Evolutionary conservation across 2,329 filamentous ascomycete genomes (phyloP), one percentile per base, ranked within the genome.

Genomic region (Colletotrichum spaethianum): DNA sequence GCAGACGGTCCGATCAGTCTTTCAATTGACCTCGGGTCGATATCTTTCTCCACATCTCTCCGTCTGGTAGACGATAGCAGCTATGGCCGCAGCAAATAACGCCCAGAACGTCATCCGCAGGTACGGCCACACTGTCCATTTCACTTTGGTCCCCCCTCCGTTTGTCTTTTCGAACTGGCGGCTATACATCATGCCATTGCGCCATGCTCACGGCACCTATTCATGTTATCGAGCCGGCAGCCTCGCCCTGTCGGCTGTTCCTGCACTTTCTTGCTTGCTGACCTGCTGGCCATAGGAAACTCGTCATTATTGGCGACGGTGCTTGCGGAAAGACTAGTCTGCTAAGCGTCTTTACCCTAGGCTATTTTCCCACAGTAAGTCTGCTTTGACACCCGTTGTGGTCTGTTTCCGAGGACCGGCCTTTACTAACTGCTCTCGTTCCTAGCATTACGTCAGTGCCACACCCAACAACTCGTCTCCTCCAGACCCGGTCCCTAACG

Each of bases 251-350:
- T 20, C 12, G 2, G 23, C 46, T 1, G 3, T 16, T 18, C 33
- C 5, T 52, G 18, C 7, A 3, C 14, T 11, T 28, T 28, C 36
- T 23, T 36, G 8, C 20, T 36, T 57, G 26, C 40, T 67, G 23
- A 56, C 40, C 20, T 42, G 16, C 26, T 53, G 3, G 38, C 44
- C 16, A 11, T 80, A 98, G 95, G 87, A 98, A 98, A 86, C 88
- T 98, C 80, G 95, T 98, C 79, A 98, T 98, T 77, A 98, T 98
- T 79, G 95, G 95, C 74, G 95, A 98, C 80, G 96, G 96, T 86
- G 96, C 96, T 77, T 99, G 96, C 84, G 96, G 96, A 79, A 99
- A 99, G 88, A 99, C 96, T 63, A 97, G 94, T 91, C 86, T 99
- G 78, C 87, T 99, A 76, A 98, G 95, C 82, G 96, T 99, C 77